Evolutionary conservation across 208 protist species (phyloP), one percentile per base, ranked within the genome.

Genomic region (Acanthamoeba lenticulata): DNA sequence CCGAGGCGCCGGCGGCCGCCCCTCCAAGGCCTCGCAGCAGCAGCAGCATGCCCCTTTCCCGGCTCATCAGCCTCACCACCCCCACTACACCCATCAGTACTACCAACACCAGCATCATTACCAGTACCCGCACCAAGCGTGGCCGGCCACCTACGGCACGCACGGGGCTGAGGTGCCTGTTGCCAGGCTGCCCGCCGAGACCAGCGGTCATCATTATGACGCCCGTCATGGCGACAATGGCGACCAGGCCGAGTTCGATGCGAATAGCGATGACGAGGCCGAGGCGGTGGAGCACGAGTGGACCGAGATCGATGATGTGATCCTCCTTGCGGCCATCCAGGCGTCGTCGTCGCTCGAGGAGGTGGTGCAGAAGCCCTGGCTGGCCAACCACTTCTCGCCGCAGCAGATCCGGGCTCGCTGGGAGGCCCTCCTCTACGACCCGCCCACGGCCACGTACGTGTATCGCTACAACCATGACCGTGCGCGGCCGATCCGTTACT

Each of bases 361-460:
- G 17, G 55, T 62, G 55, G 55, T n/a, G 21, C 55, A 24, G 24
- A 62, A 62, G 55, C 24, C 24, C 17, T 62, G 21, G 24, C 29
- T 77, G 36, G 40, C 36, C 11, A 24, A 77, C 67, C 67, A 42
- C 67, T 77, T 77, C 67, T 34, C 67, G 17, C n/a, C 67, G 29
- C 38, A 88, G n/a, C 27, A 88, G 34, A 45, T 88, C 79, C 47
- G 55, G 49, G 32, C 24, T 15, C 79, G 79, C 13, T 88, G 79
- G 79, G 24, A 13, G 19, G 79, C 79, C 6, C 7, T 88, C 5
- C 79, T 88, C 45, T 88, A 88, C 79, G 79, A 88, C 19, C n/a
- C 17, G n/a, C 13, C 42, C 40, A 40, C 34, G 19, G 79, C 79
- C 34, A 38, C 32, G 79, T 88, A 55, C 27, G 42, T 88, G 5